Conservation (phyloP, 805 yeast species). For the Danielia reshetovae region DNA sequence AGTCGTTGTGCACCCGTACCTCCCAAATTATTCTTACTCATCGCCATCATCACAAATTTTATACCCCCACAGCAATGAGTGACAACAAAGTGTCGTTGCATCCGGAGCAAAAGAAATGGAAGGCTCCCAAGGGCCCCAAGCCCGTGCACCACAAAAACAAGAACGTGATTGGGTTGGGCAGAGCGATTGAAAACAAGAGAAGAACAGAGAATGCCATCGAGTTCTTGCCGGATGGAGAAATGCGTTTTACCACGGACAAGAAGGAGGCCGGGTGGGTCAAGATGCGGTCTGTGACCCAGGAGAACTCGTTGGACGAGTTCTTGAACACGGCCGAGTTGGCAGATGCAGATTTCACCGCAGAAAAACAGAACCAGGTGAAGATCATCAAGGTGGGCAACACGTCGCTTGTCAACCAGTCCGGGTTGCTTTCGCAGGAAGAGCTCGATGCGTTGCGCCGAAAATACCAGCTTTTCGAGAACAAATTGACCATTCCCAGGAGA, state of each 20-base stretch:
- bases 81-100: constrained; percentile 40
- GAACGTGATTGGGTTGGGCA: constrained; percentile 81
- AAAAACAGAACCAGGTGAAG: constrained; percentile 74
- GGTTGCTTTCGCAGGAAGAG: constrained; percentile 62
- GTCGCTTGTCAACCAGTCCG: constrained; percentile 35
- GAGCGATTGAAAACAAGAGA: constrained; percentile 74
- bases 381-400: constrained; percentile 71
- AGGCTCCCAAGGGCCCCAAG: constrained; percentile 89
- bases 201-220: constrained; percentile 64
- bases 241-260: constrained; percentile 82
- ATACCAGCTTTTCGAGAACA: constrained; percentile 63
- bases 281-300: constrained; percentile 91
- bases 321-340: constrained; percentile 93
- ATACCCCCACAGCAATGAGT: constrained; percentile 9
- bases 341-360: constrained; percentile 94
- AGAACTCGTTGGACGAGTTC: constrained; percentile 89
- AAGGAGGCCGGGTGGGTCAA: constrained; percentile 88
- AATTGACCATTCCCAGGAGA: constrained; percentile 86
- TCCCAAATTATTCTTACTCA: background rate
- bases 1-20: constrained; percentile 2
- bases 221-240: constrained; percentile 78
- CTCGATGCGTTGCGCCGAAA: constrained; percentile 54
- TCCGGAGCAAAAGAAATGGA: constrained; percentile 65
- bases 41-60: constrained; percentile 1
- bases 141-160: constrained; percentile 82